Conservation (phyloP, 495 filamentous ascomycete species). For the Penicillium longicatenatum region DNA sequence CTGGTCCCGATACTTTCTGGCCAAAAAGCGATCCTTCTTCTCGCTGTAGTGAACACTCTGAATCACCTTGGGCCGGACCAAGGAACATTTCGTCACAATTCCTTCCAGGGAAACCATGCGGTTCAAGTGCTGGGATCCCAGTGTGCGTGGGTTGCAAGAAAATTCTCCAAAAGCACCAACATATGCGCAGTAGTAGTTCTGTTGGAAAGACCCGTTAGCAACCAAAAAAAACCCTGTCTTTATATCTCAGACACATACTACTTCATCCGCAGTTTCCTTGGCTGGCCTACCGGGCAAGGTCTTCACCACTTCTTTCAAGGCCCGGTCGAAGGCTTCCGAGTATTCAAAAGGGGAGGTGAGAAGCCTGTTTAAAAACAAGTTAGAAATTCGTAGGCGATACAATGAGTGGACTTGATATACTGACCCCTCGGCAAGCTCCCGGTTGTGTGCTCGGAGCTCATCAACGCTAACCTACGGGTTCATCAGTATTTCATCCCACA, state of each 20-base stretch:
- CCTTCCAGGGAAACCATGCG: conserved; percentile 97
- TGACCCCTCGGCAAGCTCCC: conserved; percentile 83
- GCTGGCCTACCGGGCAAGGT: conserved; percentile 67
- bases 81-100: conserved; percentile 93
- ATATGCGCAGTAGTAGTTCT: conserved; percentile 92
- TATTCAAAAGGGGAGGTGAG: conserved; percentile 87
- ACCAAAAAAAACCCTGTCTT: background rate
- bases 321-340: conserved; percentile 81
- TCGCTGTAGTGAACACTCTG: conserved; percentile 98
- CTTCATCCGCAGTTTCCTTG: conserved; percentile 62
- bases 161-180: conserved; percentile 93
- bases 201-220: conserved; percentile 5
- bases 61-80: conserved; percentile 94
- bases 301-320: conserved; percentile 83
- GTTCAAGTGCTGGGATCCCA: conserved; percentile 86
- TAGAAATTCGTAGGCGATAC: background rate
- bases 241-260: conserved; percentile 39
- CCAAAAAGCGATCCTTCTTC: conserved; percentile 76
- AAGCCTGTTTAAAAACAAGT: conserved; percentile 47
- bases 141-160: conserved; percentile 89
- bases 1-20: conserved; percentile 88
- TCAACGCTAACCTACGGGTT: conserved; percentile 78
- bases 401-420: conserved; percentile 5
- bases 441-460: conserved; percentile 87
- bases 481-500: conserved; percentile 17